Evolutionary conservation across 129 eudicot species (phyloP), one percentile per base, ranked within the genome.

Genomic region (Flaveria sonorensis): DNA sequence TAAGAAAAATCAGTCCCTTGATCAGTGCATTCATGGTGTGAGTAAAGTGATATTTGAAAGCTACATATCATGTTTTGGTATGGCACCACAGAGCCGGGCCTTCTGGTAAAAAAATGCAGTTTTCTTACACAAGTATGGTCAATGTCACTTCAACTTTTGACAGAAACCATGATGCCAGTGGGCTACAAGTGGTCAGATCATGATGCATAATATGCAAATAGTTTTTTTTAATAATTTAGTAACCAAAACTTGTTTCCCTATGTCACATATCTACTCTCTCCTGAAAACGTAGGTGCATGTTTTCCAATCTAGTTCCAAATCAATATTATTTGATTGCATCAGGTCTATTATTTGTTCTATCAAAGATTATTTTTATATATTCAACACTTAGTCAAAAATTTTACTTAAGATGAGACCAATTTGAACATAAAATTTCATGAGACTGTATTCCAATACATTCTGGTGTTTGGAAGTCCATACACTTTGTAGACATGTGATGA

Each of bases 121-220:
- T 40, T 42, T 42, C 72, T 36, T 66, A 20, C 19, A 40, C 72
- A 43, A 19, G 45, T 68, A 20, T 20, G 53, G 20, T 68, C 72
- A 19, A 68, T 18, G 53, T 68, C 71, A 42, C 72, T 67, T 67
- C 16, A 36, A 9, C 48, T 68, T 42, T 42, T 18, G 32, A 68
- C 72, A 40, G 48, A 68, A 75, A 75, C 15, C 69, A 63, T 15
- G 68, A 73, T 55, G 40, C 32, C 70, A 15, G 20, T 40, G 24
- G 67, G 26, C 77, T 53, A 18, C 52, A 74, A 57, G 24, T 70
- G 75, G 74, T 70, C 56, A 26, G 46, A 48, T 16, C 61, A 48
- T 47, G 46, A 48, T 16, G 43, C 62, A 26, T 15, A 51, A 70
- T 40, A 32, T 10, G 20, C 45, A 24, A 42, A 74, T 26, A 43